A percentile compares a stretch with the other conserved stretches of the same genome.
Evolutionary conservation across 2,329 filamentous ascomycete genomes (phyloP).

Genomic region (Sporothrix pseudoabietina): DNA sequence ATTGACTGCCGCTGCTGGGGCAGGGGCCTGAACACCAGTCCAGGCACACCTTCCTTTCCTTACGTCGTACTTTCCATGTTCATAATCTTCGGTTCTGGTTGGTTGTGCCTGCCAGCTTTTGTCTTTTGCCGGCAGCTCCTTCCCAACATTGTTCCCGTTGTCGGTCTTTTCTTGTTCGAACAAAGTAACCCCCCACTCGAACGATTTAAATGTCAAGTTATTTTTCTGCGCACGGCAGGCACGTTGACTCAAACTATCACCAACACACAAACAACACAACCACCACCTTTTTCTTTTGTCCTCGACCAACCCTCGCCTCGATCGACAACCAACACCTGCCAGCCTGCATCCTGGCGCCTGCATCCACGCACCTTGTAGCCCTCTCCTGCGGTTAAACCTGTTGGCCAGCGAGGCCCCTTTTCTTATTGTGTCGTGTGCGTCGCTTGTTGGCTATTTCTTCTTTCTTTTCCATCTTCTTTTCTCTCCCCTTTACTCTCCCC

Average conservation of each 20-base stretch:
- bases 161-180: background rate
- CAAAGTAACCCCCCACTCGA: background rate
- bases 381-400: constrained; percentile 4
- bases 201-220: background rate
- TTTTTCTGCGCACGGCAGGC: background rate
- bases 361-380: constrained; percentile 1
- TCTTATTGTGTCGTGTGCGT: constrained; percentile 5
- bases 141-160: background rate
- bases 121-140: background rate
- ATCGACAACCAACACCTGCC: background rate
- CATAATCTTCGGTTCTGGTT: constrained; percentile 17
- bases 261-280: constrained; percentile 4
- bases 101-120: constrained; percentile 8
- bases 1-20: constrained; percentile 22
- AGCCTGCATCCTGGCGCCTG: constrained; percentile 1
- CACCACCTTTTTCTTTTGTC: background rate
- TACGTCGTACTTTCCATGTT: background rate
- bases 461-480: background rate
- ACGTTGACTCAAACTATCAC: background rate
- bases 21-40: background rate
- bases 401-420: background rate
- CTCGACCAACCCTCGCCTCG: constrained; percentile 1
- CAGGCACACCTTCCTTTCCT: background rate
- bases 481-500: background rate
- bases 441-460: background rate